These are phyloP conservation scores for Cicer judaicum DNA, from an alignment of 306 rosid genomes.

Conservation along the genomic window DNA sequence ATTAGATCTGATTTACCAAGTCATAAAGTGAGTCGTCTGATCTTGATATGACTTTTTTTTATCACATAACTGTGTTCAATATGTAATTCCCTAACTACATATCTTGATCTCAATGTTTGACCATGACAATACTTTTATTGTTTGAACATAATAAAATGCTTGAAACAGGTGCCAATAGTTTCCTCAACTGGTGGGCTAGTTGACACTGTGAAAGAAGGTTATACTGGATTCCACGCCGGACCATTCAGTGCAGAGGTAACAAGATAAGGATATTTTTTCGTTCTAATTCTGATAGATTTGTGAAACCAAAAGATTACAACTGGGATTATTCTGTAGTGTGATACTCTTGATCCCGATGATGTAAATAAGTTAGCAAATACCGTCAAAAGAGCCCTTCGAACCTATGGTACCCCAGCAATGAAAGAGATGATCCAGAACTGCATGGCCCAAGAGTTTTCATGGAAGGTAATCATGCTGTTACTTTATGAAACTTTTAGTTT, in stretches of 20 bases:
- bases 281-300: constrained; percentile 8
- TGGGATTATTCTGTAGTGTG: constrained; percentile 60
- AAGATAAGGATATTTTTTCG: background rate
- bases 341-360: constrained; percentile 69
- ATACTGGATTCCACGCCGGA: constrained; percentile 80
- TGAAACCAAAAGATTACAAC: constrained; percentile 27
- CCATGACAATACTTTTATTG: background rate
- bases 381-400: constrained; percentile 54
- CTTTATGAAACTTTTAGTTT: background rate
- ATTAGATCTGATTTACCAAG: background rate
- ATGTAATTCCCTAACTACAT: background rate
- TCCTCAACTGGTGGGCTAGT: constrained; percentile 89
- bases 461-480: constrained; percentile 65
- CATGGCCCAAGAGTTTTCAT: constrained; percentile 83
- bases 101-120: constrained; percentile 12
- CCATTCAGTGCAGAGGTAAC: constrained; percentile 63
- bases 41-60: background rate
- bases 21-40: background rate
- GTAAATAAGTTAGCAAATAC: constrained; percentile 57
- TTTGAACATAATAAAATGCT: constrained; percentile 18
- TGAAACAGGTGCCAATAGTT: constrained; percentile 69
- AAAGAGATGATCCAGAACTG: constrained; percentile 60
- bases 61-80: background rate
- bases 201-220: constrained; percentile 87
- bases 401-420: constrained; percentile 54